Percentiles rank a stretch among this genome's conserved stretches.
Conservation (phyloP, 371 early-diverging fungal species). For the Capillidium rhysosporum region DNA sequence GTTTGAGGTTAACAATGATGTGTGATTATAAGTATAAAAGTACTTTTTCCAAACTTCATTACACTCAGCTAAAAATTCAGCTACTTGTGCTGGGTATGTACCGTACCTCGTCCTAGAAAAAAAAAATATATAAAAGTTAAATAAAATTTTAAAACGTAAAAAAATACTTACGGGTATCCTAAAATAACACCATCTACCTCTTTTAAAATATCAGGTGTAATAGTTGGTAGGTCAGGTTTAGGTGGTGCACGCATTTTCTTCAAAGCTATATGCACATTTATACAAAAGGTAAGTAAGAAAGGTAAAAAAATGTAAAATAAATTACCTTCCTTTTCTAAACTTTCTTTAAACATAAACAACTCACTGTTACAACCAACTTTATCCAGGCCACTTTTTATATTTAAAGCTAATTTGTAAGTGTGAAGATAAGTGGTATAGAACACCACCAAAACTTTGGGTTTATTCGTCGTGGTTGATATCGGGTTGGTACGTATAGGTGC, state of each 20-base stretch:
- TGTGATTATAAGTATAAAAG: not conserved
- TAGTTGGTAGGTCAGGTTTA: constrained; percentile 33
- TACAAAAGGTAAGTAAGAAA: not conserved
- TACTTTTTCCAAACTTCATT: constrained; percentile 16
- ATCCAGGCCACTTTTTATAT: constrained; percentile 37
- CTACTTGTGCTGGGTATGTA: constrained; percentile 49
- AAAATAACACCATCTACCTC: constrained; percentile 61
- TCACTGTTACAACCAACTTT: constrained; percentile 23
- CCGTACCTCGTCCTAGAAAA: constrained; percentile 35
- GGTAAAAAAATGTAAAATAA: not conserved
- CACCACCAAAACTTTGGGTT: constrained; percentile 4
- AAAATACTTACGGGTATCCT: constrained; percentile 30
- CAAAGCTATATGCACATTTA: constrained; percentile 15
- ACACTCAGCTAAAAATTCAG: constrained; percentile 43
- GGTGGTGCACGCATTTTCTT: constrained; percentile 46
- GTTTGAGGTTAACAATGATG: not conserved
- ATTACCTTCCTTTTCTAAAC: constrained; percentile 25
- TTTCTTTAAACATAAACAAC: constrained; percentile 46
- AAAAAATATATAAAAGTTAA: too few species aligned
- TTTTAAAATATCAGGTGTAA: constrained; percentile 25
- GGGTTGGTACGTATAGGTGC: not conserved
- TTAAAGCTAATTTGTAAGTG: constrained; percentile 41
- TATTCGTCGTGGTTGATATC: not conserved
- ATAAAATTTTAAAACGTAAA: not conserved
- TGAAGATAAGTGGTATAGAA: constrained; percentile 54